Evolutionary conservation across 805 yeast species (phyloP).

Genomic region (Ogataea nitratoaversa): DNA sequence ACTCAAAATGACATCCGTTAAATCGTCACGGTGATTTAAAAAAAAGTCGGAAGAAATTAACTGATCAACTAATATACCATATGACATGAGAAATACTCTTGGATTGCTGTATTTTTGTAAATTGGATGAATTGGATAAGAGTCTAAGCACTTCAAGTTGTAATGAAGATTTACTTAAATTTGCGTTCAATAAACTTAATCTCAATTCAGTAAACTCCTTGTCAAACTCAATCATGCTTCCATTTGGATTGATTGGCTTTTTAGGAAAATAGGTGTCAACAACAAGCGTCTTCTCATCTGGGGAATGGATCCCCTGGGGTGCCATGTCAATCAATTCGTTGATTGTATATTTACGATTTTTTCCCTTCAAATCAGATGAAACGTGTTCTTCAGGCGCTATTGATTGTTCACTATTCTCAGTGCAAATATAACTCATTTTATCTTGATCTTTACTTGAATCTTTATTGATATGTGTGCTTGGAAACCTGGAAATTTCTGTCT

Average conservation of each 20-base stretch:
- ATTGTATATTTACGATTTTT: conserved; percentile 9
- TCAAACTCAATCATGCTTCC: conserved; percentile 15
- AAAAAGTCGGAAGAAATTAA: conserved; percentile 37
- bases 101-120: conserved; percentile 30
- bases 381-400: background rate
- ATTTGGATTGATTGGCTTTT: conserved; percentile 3
- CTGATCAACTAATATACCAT: conserved; percentile 36
- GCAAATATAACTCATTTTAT: background rate
- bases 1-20: conserved; percentile 24
- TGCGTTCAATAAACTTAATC: conserved; percentile 16
- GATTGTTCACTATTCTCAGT: background rate
- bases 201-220: conserved; percentile 17
- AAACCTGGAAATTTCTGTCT: background rate
- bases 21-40: conserved; percentile 27
- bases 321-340: conserved; percentile 14
- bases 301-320: conserved; percentile 14
- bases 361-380: background rate
- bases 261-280: conserved; percentile 19
- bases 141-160: conserved; percentile 26
- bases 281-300: conserved; percentile 19
- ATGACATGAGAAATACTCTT: conserved; percentile 34
- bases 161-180: conserved; percentile 23
- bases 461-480: background rate
- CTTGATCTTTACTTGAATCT: background rate
- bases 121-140: conserved; percentile 34